Base-by-base conservation (phyloP, 139 green algal species). In the Coelastrella sp. region DNA sequence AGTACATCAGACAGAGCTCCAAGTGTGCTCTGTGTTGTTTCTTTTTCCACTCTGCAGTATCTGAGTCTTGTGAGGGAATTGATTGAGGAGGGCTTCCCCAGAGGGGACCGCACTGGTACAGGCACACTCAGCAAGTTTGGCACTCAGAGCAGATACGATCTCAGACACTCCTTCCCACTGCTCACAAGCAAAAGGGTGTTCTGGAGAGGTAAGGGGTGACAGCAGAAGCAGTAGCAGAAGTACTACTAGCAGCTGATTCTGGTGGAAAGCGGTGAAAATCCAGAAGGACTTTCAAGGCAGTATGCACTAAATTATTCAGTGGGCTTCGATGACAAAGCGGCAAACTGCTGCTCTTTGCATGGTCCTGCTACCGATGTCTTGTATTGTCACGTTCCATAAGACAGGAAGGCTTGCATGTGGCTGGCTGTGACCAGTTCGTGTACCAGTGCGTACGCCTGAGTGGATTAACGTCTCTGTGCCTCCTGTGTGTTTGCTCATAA, bases 111-210 rank as follows among this genome's bases (percentile, higher is more conserved):
- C 51, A 99, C 98, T 4, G 98, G 98, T 82, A 99, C 97, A 6
- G 97, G 96, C 48, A 99, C 97, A 17, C 89, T 96, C 69, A 96
- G 94, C 32, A 92, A 94, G 81, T 99, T 99, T 92, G 97, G 98
- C 7, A 85, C 78, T 50, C 91, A 93, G 72, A 96, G 97, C 91
- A 91, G 95, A 57, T 99, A 97, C 91, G 97, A 99, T 91, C 90
- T 99, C 88, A 94, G 98, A 17, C 92, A 98, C 85, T 91, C 87
- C 75, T 99, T 99, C 90, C 98, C 98, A 23, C 92, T 99, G 63
- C 94, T 99, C 32, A 99, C 98, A 59, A 98, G 94, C 83, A 99
- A 99, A 89, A 92, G 96, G 45, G 94, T 98, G 6, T 99, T 99
- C 88, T 99, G 97, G 97, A 87, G 94, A 79, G 96, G 95, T 93